phyloP scores from a whole-genome alignment of 257 asterid genomes.

The Penstemon eatonii region DNA sequence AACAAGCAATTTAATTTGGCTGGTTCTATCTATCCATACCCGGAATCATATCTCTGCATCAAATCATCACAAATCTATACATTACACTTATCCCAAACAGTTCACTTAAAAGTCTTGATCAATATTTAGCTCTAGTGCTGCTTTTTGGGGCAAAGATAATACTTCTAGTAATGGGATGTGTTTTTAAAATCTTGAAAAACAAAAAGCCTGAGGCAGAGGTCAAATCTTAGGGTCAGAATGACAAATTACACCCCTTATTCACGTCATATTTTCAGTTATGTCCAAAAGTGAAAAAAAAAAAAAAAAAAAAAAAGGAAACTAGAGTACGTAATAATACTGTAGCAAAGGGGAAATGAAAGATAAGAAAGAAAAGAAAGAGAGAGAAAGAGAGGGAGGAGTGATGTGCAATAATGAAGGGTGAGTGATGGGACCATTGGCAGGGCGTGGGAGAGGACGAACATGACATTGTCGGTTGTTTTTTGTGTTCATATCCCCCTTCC shows the following conservation, averaged over 20 bases:
- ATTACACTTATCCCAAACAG: conserved; percentile 14
- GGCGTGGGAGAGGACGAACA: conserved; percentile 99
- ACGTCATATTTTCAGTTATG: conserved; percentile 21
- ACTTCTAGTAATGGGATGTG: no score
- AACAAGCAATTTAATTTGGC: no score
- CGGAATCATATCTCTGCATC: no score
- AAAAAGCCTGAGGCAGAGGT: conserved; percentile 37
- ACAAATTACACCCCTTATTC: conserved; percentile 17
- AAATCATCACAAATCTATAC: no score
- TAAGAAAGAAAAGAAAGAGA: conserved; percentile 28
- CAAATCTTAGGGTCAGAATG: conserved; percentile 37
- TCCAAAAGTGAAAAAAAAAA: conserved; percentile 10
- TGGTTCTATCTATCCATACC: background rate
- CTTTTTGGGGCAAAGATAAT: no score
- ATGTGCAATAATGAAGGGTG: conserved; percentile 67
- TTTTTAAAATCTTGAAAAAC: conserved; percentile 28
- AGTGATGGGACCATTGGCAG: conserved; percentile 93
- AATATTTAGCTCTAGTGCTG: conserved; percentile 16
- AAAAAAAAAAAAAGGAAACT: conserved; percentile 14
- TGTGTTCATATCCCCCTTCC: conserved; percentile 34
- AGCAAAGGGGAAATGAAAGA: conserved; percentile 22
- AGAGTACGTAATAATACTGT: conserved; percentile 10
- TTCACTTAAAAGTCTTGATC: conserved; percentile 2
- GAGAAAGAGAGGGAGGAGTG: conserved; percentile 31
- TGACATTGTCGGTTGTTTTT: conserved; percentile 95